phyloP scores from a whole-genome alignment of 1,139 yeast genomes.

The Candida glucosophila region DNA sequence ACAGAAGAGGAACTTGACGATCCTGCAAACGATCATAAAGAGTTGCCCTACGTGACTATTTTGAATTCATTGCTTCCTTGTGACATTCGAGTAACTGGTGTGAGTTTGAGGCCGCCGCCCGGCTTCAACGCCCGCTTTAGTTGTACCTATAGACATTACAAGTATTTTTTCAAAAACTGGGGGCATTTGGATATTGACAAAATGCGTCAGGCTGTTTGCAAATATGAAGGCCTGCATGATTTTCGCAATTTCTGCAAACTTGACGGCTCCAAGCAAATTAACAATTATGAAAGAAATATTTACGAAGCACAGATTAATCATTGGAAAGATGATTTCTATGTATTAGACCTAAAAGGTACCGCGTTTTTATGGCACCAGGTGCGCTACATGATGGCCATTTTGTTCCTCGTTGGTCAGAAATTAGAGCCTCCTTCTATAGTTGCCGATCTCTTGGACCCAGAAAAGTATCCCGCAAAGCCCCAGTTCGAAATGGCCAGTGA shows the following conservation, averaged over 20 bases:
- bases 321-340: constrained; percentile 41
- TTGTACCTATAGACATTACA: constrained; percentile 75
- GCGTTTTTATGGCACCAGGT: constrained; percentile 99
- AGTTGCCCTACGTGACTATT: constrained; percentile 68
- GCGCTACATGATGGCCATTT: constrained; percentile 83
- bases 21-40: constrained; percentile 49
- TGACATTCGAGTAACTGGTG: constrained; percentile 75
- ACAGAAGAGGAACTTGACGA: constrained; percentile 48
- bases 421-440: constrained; percentile 57
- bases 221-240: constrained; percentile 72
- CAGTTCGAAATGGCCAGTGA: constrained; percentile 87
- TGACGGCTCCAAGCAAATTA: constrained; percentile 89
- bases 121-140: constrained; percentile 90
- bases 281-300: constrained; percentile 59
- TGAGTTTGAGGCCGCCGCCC: constrained; percentile 74
- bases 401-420: constrained; percentile 73
- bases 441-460: constrained; percentile 48
- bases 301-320: constrained; percentile 42
- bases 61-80: constrained; percentile 71
- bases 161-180: constrained; percentile 57
- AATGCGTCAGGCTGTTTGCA: constrained; percentile 64
- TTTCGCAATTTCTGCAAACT: constrained; percentile 91
- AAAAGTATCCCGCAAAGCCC: constrained; percentile 61
- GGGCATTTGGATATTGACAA: constrained; percentile 48
- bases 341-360: constrained; percentile 74